Percentiles rank a stretch among this genome's conserved stretches.
Conservation (phyloP, 2,329 filamentous ascomycete species). For the Pezicula radicicola region DNA sequence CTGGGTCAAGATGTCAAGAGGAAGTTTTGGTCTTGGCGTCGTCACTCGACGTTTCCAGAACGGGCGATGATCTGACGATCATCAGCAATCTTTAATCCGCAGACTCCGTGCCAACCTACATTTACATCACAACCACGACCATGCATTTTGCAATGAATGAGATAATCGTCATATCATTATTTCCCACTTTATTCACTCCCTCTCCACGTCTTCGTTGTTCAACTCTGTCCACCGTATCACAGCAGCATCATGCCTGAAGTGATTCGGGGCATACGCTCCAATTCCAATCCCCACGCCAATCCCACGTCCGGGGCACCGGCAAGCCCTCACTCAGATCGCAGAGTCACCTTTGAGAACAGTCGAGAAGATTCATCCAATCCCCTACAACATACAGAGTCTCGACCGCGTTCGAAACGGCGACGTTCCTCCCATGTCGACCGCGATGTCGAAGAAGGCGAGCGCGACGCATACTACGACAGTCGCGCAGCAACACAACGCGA, state of each 20-base stretch:
- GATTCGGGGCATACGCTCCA: not conserved
- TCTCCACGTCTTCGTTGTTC: no score
- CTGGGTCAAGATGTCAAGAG: no score
- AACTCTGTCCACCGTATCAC: no score
- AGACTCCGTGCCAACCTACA: no score
- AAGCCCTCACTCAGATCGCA: conserved; percentile 1
- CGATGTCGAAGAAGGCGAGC: conserved; percentile 11
- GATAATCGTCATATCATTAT: no score
- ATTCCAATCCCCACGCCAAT: not conserved
- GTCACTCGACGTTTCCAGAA: no score
- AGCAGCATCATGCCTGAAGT: not conserved
- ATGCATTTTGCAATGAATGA: no score
- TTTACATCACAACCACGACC: no score
- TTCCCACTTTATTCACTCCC: no score
- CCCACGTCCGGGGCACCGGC: not conserved
- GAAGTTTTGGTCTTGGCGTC: no score
- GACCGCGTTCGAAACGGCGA: conserved; percentile 4
- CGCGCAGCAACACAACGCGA: conserved; percentile 19
- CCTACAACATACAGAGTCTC: not conserved
- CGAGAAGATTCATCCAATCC: conserved; percentile 8
- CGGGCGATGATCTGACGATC: no score
- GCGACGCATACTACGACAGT: conserved; percentile 18
- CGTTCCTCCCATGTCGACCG: conserved; percentile 9
- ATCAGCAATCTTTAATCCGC: no score
- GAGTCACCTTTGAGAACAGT: conserved; percentile 15